Conservation (phyloP, 2,329 filamentous ascomycete species). For the Tolypocladium album region DNA sequence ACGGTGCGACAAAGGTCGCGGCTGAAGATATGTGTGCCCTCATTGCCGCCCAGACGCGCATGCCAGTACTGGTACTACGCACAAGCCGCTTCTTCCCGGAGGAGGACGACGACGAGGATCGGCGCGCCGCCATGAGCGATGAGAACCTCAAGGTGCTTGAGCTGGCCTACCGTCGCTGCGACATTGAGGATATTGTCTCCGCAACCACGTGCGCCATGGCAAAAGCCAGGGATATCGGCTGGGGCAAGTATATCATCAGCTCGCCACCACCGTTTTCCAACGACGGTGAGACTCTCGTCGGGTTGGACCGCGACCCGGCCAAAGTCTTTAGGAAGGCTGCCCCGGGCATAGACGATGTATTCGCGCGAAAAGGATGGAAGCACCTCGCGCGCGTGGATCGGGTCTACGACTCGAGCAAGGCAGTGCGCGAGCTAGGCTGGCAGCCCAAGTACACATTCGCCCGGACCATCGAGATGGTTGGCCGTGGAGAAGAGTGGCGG, state of each 20-base stretch:
- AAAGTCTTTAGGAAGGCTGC: constrained; percentile 16
- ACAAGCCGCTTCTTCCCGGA: constrained; percentile 38
- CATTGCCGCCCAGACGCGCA: constrained; percentile 22
- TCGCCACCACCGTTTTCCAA: constrained; percentile 29
- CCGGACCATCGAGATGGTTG: constrained; percentile 21
- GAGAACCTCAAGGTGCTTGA: constrained; percentile 39
- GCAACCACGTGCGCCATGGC: constrained; percentile 28
- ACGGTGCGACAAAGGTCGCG: constrained; percentile 35
- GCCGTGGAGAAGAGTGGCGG: constrained; percentile 22
- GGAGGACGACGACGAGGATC: constrained; percentile 31
- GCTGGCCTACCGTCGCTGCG: constrained; percentile 31
- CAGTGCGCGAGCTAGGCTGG: constrained; percentile 31
- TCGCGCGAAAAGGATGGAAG: constrained; percentile 22
- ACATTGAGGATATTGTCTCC: constrained; percentile 31
- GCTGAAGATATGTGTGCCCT: constrained; percentile 37
- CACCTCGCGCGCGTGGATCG: constrained; percentile 28
- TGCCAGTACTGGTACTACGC: constrained; percentile 33
- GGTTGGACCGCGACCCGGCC: constrained; percentile 21
- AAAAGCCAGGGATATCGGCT: constrained; percentile 19
- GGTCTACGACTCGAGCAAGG: constrained; percentile 32
- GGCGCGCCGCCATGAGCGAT: constrained; percentile 22
- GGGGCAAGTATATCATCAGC: constrained; percentile 31
- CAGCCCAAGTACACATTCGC: constrained; percentile 29
- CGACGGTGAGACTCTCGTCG: constrained; percentile 16
- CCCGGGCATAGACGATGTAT: constrained; percentile 17